Evolutionary conservation across 768 basidiomycete species (phyloP), one percentile per base, ranked within the genome.

Genomic region (Pleurotus eryngii): DNA sequence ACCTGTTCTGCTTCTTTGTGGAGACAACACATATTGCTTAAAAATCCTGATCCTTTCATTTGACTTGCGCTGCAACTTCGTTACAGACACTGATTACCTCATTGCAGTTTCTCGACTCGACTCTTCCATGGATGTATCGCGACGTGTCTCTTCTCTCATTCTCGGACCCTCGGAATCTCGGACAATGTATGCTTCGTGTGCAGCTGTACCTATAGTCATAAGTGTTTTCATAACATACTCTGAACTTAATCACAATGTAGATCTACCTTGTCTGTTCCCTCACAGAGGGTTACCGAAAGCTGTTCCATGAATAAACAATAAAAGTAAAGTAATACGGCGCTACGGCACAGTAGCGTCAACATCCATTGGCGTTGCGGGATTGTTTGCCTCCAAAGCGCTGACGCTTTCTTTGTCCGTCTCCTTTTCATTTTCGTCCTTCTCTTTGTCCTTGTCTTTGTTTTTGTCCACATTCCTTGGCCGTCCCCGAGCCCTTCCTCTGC

Each of bases 1-100:
- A 86, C 83, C 83, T 85, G 83, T 85, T 84, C 83, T 81, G 83
- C 80, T 66, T 59, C 64, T 68, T 72, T 75, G 70, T 82, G 80
- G 77, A 78, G 83, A 84, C 65, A 79, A 79, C 68, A 61, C 60
- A 70, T 76, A 82, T 84, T 83, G 81, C 81, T 78, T 81, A 72
- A 75, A 72, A 62, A 67, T 69, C 66, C 72, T 75, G 72, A 77
- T 63, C 57, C 60, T 62, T 42, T 22, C 6, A n/a, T 17, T n/a
- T 37, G 20, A 24, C 7, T 39, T 40, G 5, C 12, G n/a, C 12
- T 45, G 14, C 5, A 14, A 7, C 5, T 3, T 45, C 20, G 42
- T 7, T 17, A 22, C 42, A 9, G 3, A 48, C 15, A 14, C 46
- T 48, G 46, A 48, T 24, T 48, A 9, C 9, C 5, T 26, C 14